These are phyloP conservation scores for Eucalyptus shirleyi DNA, from an alignment of 345 rosid species.

Conservation along the genomic window DNA sequence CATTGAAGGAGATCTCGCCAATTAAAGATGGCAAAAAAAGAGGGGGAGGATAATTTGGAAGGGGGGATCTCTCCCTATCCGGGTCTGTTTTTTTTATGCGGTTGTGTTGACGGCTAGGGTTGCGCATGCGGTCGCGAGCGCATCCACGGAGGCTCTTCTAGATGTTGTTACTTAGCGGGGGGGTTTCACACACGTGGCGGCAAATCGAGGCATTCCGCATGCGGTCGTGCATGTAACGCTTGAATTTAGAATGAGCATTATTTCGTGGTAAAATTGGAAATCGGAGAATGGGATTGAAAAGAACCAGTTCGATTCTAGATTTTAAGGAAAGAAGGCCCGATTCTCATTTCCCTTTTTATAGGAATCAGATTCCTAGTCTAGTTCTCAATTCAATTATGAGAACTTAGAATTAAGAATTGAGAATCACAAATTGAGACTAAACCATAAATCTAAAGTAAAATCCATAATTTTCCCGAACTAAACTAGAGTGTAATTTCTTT, in stretches of 20 bases:
- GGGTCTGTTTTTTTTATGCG: neutral
- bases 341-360: too few species aligned
- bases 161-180: neutral
- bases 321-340: too few species aligned
- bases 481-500: too few species aligned
- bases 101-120: constrained; percentile 27
- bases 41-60: neutral
- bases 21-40: neutral
- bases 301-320: rapidly evolving
- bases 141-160: constrained; percentile 1
- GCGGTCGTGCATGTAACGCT: neutral
- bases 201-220: neutral
- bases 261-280: too few species aligned
- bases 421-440: too few species aligned
- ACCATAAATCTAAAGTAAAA: rapidly evolving
- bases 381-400: rapidly evolving
- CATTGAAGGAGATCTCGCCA: neutral
- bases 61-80: neutral
- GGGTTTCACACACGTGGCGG: neutral
- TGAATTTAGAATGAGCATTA: neutral
- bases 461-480: too few species aligned
- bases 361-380: rapidly evolving
- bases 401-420: too few species aligned
- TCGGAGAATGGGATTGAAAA: rapidly evolving
- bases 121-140: neutral